Evolutionary conservation across 306 rosid genomes (phyloP).

Genomic region (Gynostemma pentaphyllum): DNA sequence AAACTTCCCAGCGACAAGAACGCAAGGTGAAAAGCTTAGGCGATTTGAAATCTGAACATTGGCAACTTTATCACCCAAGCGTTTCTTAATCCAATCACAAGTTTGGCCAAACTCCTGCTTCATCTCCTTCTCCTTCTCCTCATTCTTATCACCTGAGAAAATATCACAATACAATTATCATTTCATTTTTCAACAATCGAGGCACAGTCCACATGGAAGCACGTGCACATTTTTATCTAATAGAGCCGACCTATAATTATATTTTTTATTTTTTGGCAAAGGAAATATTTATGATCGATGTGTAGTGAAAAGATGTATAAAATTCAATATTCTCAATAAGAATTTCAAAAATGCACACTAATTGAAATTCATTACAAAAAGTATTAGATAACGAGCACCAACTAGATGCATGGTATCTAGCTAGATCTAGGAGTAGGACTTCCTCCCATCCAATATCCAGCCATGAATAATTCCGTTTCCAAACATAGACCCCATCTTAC

Average conservation of each 20-base stretch:
- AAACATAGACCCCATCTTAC: no score
- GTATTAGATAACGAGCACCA: no score
- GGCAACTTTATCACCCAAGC: constrained; percentile 85
- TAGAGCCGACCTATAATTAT: neutral
- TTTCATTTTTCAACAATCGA: neutral
- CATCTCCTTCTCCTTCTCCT: constrained; percentile 73
- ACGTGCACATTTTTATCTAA: neutral
- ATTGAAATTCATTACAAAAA: no score
- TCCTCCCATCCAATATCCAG: no score
- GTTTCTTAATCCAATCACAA: constrained; percentile 94
- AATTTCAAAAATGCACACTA: no score
- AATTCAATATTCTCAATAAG: no score
- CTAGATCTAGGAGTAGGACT: no score
- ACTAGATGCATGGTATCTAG: no score
- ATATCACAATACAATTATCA: constrained; percentile 5
- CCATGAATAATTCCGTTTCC: no score
- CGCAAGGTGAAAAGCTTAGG: constrained; percentile 89
- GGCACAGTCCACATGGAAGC: neutral
- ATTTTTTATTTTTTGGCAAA: no score
- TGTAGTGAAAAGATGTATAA: no score
- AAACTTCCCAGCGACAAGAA: constrained; percentile 86
- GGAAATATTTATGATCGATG: no score
- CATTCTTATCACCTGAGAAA: constrained; percentile 77
- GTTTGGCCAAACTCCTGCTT: constrained; percentile 78
- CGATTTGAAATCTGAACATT: constrained; percentile 85